These are phyloP conservation scores for Kalanchoe fedtschenkoi DNA, from an alignment of 164 flowering plant genomes.

Conservation along the genomic window DNA sequence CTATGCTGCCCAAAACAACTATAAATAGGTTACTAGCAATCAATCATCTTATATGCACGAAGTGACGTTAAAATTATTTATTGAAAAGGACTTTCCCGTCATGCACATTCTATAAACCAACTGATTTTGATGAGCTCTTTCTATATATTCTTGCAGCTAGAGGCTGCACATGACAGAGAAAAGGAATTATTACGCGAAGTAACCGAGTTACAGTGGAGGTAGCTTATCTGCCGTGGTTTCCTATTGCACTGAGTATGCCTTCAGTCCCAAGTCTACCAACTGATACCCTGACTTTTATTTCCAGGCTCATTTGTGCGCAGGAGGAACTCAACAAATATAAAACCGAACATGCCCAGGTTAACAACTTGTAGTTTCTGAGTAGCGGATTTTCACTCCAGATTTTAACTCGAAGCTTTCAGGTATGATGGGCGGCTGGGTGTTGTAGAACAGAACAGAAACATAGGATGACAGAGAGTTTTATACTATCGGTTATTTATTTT, in stretches of 20 bases:
- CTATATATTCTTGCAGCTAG: conserved; percentile 37
- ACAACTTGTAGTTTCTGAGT: not conserved
- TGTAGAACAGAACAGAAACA: too few species aligned
- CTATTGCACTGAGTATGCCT: not conserved
- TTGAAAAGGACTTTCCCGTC: too few species aligned
- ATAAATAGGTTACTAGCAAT: not conserved
- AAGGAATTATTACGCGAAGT: conserved; percentile 63
- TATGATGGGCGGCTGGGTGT: not conserved
- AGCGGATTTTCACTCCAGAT: not conserved
- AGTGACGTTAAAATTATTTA: too few species aligned
- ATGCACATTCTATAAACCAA: too few species aligned
- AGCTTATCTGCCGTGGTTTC: conserved; percentile 5
- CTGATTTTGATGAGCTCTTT: too few species aligned
- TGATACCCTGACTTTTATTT: not conserved
- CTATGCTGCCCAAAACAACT: not conserved
- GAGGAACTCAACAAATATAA: conserved; percentile 63
- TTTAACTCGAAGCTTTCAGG: not conserved
- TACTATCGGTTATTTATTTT: too few species aligned
- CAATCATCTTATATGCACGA: not conserved
- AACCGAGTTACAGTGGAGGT: conserved; percentile 74
- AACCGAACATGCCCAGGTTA: conserved; percentile 40
- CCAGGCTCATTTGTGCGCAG: conserved; percentile 51
- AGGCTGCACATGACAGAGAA: conserved; percentile 75
- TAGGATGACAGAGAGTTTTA: too few species aligned
- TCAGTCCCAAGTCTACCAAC: not conserved